These are phyloP conservation scores for Haberlea rhodopensis DNA, from an alignment of 257 asterid species.

Conservation along the genomic window DNA sequence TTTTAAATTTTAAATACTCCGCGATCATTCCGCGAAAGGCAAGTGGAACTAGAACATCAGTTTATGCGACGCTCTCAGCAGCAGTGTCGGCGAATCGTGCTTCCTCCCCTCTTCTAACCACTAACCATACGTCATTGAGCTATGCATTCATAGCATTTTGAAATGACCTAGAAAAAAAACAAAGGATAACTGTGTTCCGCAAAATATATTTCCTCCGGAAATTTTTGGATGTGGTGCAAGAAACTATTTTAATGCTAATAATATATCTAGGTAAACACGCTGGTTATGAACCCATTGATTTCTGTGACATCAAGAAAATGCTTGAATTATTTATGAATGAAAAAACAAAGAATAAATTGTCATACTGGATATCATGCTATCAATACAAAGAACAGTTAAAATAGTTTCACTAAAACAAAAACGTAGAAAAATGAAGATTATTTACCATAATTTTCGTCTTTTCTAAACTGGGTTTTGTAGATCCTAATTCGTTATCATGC, in stretches of 20 bases:
- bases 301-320: slow-evolving; percentile 9
- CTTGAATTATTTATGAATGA: background rate
- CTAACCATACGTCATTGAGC: background rate
- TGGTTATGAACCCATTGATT: slow-evolving; percentile 2
- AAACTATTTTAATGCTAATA: background rate
- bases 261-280: background rate
- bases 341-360: slow-evolving; percentile 9
- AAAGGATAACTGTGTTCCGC: background rate
- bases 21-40: no score
- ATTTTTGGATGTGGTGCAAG: background rate
- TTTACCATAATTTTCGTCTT: slow-evolving; percentile 89
- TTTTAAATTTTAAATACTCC: no score
- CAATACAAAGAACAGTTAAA: slow-evolving; percentile 1
- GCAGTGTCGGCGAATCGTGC: no score
- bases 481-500: slow-evolving; percentile 82
- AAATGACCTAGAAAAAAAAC: background rate
- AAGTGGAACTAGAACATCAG: no score
- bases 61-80: no score
- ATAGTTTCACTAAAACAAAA: background rate
- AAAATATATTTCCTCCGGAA: background rate
- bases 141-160: background rate
- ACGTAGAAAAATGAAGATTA: slow-evolving; percentile 12
- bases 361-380: slow-evolving; percentile 8
- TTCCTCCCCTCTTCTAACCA: background rate
- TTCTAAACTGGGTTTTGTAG: slow-evolving; percentile 92